Percentiles rank a stretch among this genome's conserved stretches.
phyloP scores from a whole-genome alignment of 352 stramenopile genomes.

The Phytophthora cryptogea region DNA sequence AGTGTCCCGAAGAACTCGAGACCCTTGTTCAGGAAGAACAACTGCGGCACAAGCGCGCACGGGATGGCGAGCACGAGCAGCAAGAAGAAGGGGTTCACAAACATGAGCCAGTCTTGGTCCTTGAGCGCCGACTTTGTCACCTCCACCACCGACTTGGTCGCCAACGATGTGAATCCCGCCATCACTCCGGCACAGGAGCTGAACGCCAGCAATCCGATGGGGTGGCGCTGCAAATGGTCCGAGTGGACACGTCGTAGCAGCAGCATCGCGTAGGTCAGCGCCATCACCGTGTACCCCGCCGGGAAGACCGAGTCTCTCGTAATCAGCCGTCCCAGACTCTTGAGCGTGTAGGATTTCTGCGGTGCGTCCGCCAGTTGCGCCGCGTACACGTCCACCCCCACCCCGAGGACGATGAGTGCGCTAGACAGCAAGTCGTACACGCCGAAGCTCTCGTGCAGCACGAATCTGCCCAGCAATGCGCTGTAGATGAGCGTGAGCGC shows the following conservation, averaged over 20 bases:
- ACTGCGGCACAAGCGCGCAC: constrained; percentile 60
- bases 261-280: constrained; percentile 52
- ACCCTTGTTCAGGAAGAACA: constrained; percentile 82
- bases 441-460: constrained; percentile 58
- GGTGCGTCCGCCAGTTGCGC: constrained; percentile 51
- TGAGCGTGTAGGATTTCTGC: constrained; percentile 59
- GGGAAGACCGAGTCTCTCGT: constrained; percentile 65
- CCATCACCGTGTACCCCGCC: constrained; percentile 50
- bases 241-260: constrained; percentile 61
- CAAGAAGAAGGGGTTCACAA: constrained; percentile 74
- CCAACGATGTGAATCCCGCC: constrained; percentile 76
- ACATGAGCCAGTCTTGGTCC: constrained; percentile 43
- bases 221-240: constrained; percentile 54
- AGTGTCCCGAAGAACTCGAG: constrained; percentile 81
- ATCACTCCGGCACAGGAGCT: constrained; percentile 77
- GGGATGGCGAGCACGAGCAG: constrained; percentile 64
- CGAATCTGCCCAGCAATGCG: constrained; percentile 65
- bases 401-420: constrained; percentile 64
- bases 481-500: constrained; percentile 84
- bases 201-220: constrained; percentile 65
- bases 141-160: constrained; percentile 76
- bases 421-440: constrained; percentile 61
- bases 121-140: constrained; percentile 57
- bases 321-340: constrained; percentile 49
- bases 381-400: constrained; percentile 65